Base-by-base conservation (phyloP, 768 basidiomycete species). In the Hysterangium stoloniferum region DNA sequence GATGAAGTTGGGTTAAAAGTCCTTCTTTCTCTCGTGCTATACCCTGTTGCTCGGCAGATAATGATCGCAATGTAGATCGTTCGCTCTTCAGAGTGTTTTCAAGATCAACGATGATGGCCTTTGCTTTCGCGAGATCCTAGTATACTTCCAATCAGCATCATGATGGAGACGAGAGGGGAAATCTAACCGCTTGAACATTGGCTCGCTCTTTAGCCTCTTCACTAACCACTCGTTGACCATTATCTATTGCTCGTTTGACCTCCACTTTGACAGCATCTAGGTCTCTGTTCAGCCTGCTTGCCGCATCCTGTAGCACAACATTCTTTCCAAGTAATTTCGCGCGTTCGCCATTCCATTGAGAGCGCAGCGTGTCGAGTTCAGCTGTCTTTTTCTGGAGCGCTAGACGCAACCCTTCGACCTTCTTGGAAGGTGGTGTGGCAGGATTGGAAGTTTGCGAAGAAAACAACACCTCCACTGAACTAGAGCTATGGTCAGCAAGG, bases 61-160 rank as follows among this genome's bases (percentile, higher is more conserved):
- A 68, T 6, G 72, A 67, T 52, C 86, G 68, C 45, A 92, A 66
- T 12, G 79, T 78, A 12, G 75, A 66, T 19, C 89, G 78, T 64
- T 92, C 90, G 1, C 71, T 69, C 53, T 78, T 79, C n/a, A 92
- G 69, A 33, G 84, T 79, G 34, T 65, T 69, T 57, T 93, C 87
- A 6, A 93, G 75, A 13, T 84, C 82, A 1, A 75, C 71, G 52
- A 91, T 78, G 24, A 75, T 74, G 4, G 65, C 67, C 57, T 76
- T 84, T 6, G 86, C 84, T 45, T 69, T 76, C 41, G 84, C 84
- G 15, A 84, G 74, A 52, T 91, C 87, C 86, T 90, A 55, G 36
- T 38, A 36, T 48, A 56, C 47, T n/a, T 48, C 38, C 12, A 45
- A 42, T 17, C 54, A 47, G 19, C 35, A 13, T 13, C 5, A 45